These are phyloP conservation scores for Dactylellina parvicollis DNA, from an alignment of 2,329 filamentous ascomycete genomes.

Conservation along the genomic window DNA sequence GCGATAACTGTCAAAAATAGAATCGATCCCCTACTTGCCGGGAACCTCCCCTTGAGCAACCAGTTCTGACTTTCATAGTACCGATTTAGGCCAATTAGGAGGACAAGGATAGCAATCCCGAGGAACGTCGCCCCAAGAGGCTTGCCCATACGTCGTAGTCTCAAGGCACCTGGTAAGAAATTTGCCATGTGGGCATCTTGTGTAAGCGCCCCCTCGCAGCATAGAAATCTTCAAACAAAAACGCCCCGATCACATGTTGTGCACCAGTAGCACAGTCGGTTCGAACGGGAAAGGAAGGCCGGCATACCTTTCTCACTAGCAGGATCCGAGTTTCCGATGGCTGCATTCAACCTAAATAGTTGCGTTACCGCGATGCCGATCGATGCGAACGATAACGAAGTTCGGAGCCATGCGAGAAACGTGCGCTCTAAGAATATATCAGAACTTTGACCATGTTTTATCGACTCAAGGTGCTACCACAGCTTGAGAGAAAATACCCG, in stretches of 20 bases:
- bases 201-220: too few relatives aligned
- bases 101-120: slow-evolving; percentile 76
- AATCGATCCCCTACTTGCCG: slow-evolving; percentile 79
- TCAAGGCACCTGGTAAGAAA: slow-evolving; percentile 59
- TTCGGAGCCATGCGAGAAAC: slow-evolving; percentile 85
- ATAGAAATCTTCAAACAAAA: slow-evolving; percentile 55
- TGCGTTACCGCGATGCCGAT: slow-evolving; percentile 82
- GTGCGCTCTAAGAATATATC: slow-evolving; percentile 72
- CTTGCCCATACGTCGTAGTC: slow-evolving; percentile 73
- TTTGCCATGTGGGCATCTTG: slow-evolving; percentile 53
- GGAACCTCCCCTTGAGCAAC: slow-evolving; percentile 81
- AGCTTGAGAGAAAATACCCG: slow-evolving; percentile 5
- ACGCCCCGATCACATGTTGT: slow-evolving; percentile 58
- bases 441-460: background rate
- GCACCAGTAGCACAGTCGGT: slow-evolving; percentile 56
- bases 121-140: slow-evolving; percentile 81
- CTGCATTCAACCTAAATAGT: slow-evolving; percentile 82
- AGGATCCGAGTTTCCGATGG: slow-evolving; percentile 62
- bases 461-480: slow-evolving; percentile 12
- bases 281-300: slow-evolving; percentile 50
- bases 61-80: slow-evolving; percentile 80
- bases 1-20: slow-evolving; percentile 75
- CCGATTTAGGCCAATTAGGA: slow-evolving; percentile 79
- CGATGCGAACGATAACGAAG: slow-evolving; percentile 80
- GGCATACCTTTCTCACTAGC: slow-evolving; percentile 49